A percentile compares a stretch with the other conserved stretches of the same genome.
Evolutionary conservation across 164 flowering plant genomes (phyloP).

Genomic region (Vitis cinerea): DNA sequence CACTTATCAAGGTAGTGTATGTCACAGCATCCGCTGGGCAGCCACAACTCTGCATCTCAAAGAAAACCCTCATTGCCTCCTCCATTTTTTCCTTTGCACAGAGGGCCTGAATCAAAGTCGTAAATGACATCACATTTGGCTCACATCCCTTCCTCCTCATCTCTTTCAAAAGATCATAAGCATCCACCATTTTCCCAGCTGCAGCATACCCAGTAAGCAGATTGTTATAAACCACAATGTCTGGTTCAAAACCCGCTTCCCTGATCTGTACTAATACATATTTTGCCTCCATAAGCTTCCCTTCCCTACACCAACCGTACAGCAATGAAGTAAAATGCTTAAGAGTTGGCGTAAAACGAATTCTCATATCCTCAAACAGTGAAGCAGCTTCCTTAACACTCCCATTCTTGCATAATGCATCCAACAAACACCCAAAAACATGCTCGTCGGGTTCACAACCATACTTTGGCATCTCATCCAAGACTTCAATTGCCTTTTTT

Average conservation of each 20-base stretch:
- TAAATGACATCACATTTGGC: slow-evolving; percentile 81
- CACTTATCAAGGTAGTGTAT: slow-evolving; percentile 77
- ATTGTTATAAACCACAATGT: slow-evolving; percentile 78
- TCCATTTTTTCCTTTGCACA: slow-evolving; percentile 69
- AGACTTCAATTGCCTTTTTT: slow-evolving; percentile 72
- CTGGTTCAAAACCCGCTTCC: slow-evolving; percentile 78
- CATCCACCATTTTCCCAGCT: slow-evolving; percentile 77
- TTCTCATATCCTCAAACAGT: slow-evolving; percentile 78
- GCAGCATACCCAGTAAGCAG: slow-evolving; percentile 68
- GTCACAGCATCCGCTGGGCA: slow-evolving; percentile 84
- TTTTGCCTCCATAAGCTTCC: slow-evolving; percentile 90
- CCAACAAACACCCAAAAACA: slow-evolving; percentile 83
- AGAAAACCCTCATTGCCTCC: slow-evolving; percentile 68
- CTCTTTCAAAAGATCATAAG: slow-evolving; percentile 62
- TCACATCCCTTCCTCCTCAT: slow-evolving; percentile 71
- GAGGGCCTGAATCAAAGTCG: slow-evolving; percentile 73
- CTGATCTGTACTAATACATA: slow-evolving; percentile 72
- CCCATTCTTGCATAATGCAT: slow-evolving; percentile 91
- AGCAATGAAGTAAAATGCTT: slow-evolving; percentile 80
- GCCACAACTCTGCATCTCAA: slow-evolving; percentile 66
- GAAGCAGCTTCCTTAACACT: slow-evolving; percentile 83
- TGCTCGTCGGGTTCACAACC: slow-evolving; percentile 88
- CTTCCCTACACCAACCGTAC: slow-evolving; percentile 88
- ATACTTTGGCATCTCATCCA: slow-evolving; percentile 91
- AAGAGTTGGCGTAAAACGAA: slow-evolving; percentile 54